Percentiles rank a stretch among this genome's conserved stretches.
phyloP scores from a whole-genome alignment of 306 rosid species.

The Astragalus glycyphyllos region DNA sequence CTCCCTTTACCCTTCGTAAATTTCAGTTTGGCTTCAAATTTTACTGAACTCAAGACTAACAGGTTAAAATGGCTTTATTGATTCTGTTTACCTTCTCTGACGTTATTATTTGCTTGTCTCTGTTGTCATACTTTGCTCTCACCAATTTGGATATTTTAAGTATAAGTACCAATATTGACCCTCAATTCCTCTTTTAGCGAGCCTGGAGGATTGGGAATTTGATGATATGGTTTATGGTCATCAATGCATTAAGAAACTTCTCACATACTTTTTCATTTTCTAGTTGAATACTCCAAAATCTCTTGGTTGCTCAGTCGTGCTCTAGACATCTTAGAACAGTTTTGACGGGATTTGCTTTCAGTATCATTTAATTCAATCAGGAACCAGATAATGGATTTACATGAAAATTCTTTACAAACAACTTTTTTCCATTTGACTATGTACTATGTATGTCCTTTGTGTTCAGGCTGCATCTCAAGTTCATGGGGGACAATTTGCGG shows the following conservation, averaged over 20 bases:
- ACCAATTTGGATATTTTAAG: not conserved
- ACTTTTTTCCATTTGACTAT: conserved; percentile 15
- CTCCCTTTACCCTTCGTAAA: not conserved
- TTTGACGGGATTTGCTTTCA: conserved; percentile 12
- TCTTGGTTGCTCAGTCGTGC: conserved; percentile 12
- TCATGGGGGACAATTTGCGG: conserved; percentile 92
- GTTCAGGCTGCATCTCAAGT: conserved; percentile 97
- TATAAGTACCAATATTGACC: conserved; percentile 14
- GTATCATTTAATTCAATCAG: conserved; percentile 14
- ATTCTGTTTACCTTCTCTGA: not conserved
- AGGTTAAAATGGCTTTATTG: not conserved
- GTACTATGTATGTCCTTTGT: not conserved
- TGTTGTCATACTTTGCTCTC: conserved; percentile 10
- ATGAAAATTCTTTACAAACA: not conserved
- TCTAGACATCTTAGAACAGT: conserved; percentile 2
- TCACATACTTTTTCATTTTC: not conserved
- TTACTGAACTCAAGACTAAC: not conserved
- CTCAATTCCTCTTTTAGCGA: conserved; percentile 18
- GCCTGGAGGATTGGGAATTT: not conserved
- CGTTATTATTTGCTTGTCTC: conserved; percentile 18
- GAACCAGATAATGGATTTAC: not conserved
- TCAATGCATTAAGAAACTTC: conserved; percentile 1
- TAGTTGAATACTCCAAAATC: not conserved
- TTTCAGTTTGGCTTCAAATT: not conserved
- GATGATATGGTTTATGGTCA: not conserved